Evolutionary conservation across 352 stramenopile genomes (phyloP).

Genomic region (Phytophthora crassamura): DNA sequence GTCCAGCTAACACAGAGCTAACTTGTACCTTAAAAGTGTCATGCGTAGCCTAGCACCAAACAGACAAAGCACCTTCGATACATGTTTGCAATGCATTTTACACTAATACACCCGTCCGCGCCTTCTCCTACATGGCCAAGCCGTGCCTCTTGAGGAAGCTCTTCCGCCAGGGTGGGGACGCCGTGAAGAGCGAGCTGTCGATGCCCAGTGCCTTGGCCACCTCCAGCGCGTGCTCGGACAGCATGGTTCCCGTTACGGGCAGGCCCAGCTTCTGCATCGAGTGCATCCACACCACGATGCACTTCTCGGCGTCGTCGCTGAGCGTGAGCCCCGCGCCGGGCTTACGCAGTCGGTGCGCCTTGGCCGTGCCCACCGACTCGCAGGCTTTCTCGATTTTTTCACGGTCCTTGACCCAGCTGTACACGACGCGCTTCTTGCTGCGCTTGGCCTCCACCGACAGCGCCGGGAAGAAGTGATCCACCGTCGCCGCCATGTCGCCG

Average conservation of each 20-base stretch:
- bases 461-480: constrained; percentile 39
- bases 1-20: too few relatives aligned
- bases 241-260: constrained; percentile 37
- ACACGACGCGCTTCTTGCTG: constrained; percentile 50
- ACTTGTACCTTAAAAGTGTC: not conserved
- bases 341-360: constrained; percentile 40
- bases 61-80: too few relatives aligned
- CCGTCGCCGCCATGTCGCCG: constrained; percentile 34
- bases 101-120: too few relatives aligned
- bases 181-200: constrained; percentile 34
- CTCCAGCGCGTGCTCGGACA: constrained; percentile 40
- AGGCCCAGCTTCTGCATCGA: constrained; percentile 38
- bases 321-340: constrained; percentile 32
- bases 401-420: constrained; percentile 40
- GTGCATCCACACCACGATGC: constrained; percentile 45
- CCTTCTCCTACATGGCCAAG: constrained; percentile 29
- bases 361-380: constrained; percentile 42
- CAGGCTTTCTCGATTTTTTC: constrained; percentile 46
- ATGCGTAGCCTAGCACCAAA: constrained; percentile 1
- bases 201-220: constrained; percentile 44
- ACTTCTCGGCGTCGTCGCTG: constrained; percentile 44
- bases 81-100: too few relatives aligned
- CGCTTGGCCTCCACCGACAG: constrained; percentile 34
- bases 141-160: constrained; percentile 42
- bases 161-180: constrained; percentile 37